Evolutionary conservation across 768 basidiomycete species (phyloP), one percentile per base, ranked within the genome.

Genomic region (Leucocoprinus birnbaumii): DNA sequence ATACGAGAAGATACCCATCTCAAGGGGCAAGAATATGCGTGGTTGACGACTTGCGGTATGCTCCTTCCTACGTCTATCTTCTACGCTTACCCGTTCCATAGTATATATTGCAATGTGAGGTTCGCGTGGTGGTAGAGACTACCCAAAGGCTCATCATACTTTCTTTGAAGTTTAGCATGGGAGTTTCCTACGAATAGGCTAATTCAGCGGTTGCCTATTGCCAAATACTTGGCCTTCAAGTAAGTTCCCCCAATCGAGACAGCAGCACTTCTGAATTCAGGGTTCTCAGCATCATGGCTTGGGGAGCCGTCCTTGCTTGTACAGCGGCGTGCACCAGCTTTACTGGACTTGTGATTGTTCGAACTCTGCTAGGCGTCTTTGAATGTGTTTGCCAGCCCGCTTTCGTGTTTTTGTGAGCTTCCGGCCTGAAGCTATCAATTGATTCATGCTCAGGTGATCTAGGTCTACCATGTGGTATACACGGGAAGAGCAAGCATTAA

Each of bases 391-490:
- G 77, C 53, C 77, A 78, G 59, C 77, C 77, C 3, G 74, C 74
- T 3, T 76, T 79, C 52, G 74, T 78, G 19, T 77, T 70, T 54
- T 59, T 79, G 69, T 75, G 58, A 41, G 71, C 61, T 26, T 4
- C 21, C 9, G 3, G 35, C 24, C 13, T 14, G 4, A n/a, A 13
- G 16, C 13, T 38, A 38, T 11, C 42, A 4, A 57, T 34, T 25
- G 8, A 24, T 5, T 47, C 27, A 13, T 31, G 3, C 10, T 35
- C 14, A 11, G 38, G 18, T 21, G 24, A 16, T 13, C 22, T 9
- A 76, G 74, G 49, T 75, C 80, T 7, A 74, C 76, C 27, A 78
- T 80, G 78, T 80, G 77, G 72, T 80, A 80, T 58, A 77, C 72
- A 9, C 71, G 78, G 24, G 74, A 75, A 16, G 80, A 80, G 58